Conservation (phyloP, 306 rosid species). For the Lathyrus sativus region DNA sequence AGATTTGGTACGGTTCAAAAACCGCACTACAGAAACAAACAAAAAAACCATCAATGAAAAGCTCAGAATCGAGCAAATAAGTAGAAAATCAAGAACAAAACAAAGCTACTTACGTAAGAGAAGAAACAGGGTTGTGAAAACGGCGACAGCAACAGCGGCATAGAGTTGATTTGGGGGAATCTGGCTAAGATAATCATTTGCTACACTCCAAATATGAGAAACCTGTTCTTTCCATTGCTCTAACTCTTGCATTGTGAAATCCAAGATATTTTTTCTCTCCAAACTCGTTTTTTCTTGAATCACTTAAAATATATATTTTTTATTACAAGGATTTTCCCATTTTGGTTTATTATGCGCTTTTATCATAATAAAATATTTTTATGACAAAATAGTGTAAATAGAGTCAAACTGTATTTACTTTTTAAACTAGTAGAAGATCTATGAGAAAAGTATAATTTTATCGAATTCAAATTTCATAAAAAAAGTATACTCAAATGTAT, state of each 20-base stretch:
- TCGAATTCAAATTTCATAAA: too few relatives aligned
- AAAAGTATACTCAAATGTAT: too few relatives aligned
- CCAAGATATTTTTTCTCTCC: slow-evolving; percentile 12
- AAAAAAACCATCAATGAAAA: background rate
- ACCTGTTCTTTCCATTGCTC: slow-evolving; percentile 59
- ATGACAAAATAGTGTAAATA: too few relatives aligned
- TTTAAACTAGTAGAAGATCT: too few relatives aligned
- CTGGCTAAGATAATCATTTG: slow-evolving; percentile 42
- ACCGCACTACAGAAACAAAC: slow-evolving; percentile 53
- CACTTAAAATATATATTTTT: too few relatives aligned
- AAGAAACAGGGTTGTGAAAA: slow-evolving; percentile 55
- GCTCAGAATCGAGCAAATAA: background rate
- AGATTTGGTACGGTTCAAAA: slow-evolving; percentile 67
- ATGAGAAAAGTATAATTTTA: too few relatives aligned
- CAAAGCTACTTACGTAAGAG: slow-evolving; percentile 41
- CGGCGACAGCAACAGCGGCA: slow-evolving; percentile 52
- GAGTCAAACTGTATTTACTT: too few relatives aligned
- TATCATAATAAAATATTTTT: too few relatives aligned
- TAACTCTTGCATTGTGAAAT: slow-evolving; percentile 46
- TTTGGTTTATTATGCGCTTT: too few relatives aligned
- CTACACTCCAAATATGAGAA: slow-evolving; percentile 39
- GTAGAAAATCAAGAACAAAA: background rate
- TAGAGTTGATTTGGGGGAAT: slow-evolving; percentile 68
- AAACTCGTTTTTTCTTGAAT: background rate
- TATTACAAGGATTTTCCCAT: too few relatives aligned